Evolutionary conservation across 169 alveolate genomes (phyloP).

Genomic region (Eimeria brunetti): DNA sequence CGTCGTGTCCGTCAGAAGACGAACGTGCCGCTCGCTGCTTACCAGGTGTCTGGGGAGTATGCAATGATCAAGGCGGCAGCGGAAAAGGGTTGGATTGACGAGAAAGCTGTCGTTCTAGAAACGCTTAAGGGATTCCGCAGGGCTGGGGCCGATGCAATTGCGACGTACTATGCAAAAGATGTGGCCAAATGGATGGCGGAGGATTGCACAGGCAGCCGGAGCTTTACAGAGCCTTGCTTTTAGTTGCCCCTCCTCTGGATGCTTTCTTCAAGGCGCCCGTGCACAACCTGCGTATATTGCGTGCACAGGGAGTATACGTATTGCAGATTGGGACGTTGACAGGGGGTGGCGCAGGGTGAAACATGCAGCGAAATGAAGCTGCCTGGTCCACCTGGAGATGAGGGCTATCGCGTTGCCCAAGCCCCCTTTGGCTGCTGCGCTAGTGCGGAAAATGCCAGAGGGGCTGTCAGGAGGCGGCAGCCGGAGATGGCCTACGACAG

Average conservation of each 20-base stretch:
- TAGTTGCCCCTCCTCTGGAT: not conserved
- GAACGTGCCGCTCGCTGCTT: conserved; percentile 85
- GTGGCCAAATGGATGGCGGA: conserved; percentile 86
- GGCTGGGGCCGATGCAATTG: conserved; percentile 93
- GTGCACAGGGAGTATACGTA: not conserved
- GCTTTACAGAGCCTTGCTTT: conserved; percentile 75
- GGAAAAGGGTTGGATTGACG: conserved; percentile 86
- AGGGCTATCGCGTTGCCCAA: not conserved
- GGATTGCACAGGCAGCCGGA: conserved; percentile 71
- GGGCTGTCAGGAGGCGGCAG: not conserved
- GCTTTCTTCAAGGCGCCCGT: not conserved
- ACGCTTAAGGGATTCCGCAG: conserved; percentile 89
- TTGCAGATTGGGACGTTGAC: not conserved
- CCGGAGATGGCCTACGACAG: not conserved
- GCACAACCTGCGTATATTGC: not conserved
- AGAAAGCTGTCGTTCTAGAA: conserved; percentile 90
- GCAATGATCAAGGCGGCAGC: conserved; percentile 90
- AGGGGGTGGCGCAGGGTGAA: not conserved
- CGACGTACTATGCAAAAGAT: conserved; percentile 90
- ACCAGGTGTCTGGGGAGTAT: conserved; percentile 91
- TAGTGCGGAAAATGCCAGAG: not conserved
- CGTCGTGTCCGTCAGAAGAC: conserved; percentile 83
- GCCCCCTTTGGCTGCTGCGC: not conserved
- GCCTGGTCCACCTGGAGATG: not conserved
- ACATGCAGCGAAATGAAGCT: not conserved